Base-by-base conservation (phyloP, 73 alveolate species). In the Blepharisma stoltei region DNA sequence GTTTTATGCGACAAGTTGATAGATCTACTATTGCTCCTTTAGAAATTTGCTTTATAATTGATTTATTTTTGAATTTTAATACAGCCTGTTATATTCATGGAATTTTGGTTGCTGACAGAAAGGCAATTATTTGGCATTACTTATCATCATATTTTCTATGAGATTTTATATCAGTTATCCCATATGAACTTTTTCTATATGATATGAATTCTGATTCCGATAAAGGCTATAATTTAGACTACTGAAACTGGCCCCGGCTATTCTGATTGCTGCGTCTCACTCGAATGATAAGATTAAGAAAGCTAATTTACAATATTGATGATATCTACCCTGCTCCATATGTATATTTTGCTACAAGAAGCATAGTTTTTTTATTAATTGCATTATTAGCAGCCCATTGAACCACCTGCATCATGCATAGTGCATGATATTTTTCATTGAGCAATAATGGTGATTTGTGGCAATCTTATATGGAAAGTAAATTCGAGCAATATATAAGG, bases 221-320 rank as follows among this genome's bases (percentile, higher is more conserved):
- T 55, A 77, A 46, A 7, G 27, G 54, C 11, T 7, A n/a, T 1
- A 25, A n/a, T n/a, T 43, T 81, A 9, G 45, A 67, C 20, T 69
- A 89, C 0, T 80, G 88, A 6, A 54, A 81, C 41, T 67, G 88
- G 3, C 25, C 88, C 5, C 32, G 93, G 47, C 65, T 90, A 6
- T 71, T 90, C 37, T 79, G 87, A 70, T 77, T 90, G 23, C 41
- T 90, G 8, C 48, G 92, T 37, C 68, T 90, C 25, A 53, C 88
- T 0, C 79, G 95, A 85, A 80, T 90, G 6, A 48, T 90, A 18
- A 87, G 85, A 80, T 54, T 90, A 20, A 83, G 82, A 60, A 85
- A 83, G 77, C 82, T 88, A 66, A 73, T 91, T 50, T 69, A 76
- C 60, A 91, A 78, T 66, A 71, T 88, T 11, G 97, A 91, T 54